Conservation (phyloP, 306 rosid genomes). For the Erythrophleum fordii region DNA sequence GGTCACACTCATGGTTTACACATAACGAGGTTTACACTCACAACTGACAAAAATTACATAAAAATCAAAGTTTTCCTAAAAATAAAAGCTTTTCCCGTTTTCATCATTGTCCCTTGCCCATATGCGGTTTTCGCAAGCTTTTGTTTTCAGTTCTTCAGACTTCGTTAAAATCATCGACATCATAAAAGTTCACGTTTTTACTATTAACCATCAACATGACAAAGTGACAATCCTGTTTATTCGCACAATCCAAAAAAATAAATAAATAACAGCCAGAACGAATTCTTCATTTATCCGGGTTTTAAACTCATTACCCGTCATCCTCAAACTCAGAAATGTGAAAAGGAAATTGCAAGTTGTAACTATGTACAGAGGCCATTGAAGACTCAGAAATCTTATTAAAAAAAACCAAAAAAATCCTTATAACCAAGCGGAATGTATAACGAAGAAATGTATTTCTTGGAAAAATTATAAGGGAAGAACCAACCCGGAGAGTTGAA, state of each 20-base stretch:
- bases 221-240: neutral
- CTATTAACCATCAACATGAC: neutral
- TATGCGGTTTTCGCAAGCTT: neutral
- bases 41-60: neutral
- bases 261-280: neutral
- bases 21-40: neutral
- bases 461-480: neutral
- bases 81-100: neutral
- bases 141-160: neutral
- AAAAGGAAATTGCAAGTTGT: neutral
- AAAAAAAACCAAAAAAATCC: neutral
- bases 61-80: constrained; percentile 6
- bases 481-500: no score
- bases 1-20: constrained; percentile 8
- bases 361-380: neutral
- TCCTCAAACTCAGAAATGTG: neutral
- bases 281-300: neutral
- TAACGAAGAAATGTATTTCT: neutral
- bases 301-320: neutral
- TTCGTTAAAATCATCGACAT: neutral
- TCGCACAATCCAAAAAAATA: neutral
- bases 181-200: neutral
- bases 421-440: constrained; percentile 7
- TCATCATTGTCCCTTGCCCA: neutral
- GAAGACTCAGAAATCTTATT: constrained; percentile 11